Percentiles rank a stretch among this genome's conserved stretches.
Evolutionary conservation across 495 filamentous ascomycete species (phyloP).

Genomic region (Neurospora sp.): DNA sequence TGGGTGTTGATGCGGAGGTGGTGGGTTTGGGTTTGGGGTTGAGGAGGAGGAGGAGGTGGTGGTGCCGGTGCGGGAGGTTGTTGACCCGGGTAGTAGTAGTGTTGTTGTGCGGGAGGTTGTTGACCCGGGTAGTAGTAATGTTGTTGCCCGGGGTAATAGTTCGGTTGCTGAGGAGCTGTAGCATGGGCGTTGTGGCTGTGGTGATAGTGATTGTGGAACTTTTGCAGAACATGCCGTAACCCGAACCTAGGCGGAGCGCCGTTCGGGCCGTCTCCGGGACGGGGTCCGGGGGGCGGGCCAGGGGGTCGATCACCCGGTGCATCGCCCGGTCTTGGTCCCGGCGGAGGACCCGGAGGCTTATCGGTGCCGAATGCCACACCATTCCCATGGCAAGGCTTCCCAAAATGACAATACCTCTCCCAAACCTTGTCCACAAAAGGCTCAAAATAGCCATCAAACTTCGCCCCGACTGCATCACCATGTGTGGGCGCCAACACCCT

Average conservation of each 20-base stretch:
- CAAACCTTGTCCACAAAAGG: conserved; percentile 55
- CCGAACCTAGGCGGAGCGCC: background rate
- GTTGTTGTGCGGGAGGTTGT: background rate
- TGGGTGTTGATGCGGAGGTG: conserved; percentile 32
- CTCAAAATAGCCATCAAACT: conserved; percentile 56
- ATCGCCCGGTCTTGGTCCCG: background rate
- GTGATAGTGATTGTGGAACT: background rate
- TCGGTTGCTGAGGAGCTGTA: background rate
- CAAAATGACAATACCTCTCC: conserved; percentile 17
- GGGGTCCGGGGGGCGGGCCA: background rate
- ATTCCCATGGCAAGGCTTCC: background rate
- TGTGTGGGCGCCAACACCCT: conserved; percentile 58
- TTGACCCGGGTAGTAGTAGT: background rate
- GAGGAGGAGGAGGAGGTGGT: background rate
- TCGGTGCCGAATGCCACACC: background rate
- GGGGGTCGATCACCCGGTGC: background rate
- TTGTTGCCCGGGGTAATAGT: background rate
- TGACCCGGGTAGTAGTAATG: background rate
- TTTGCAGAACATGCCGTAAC: background rate
- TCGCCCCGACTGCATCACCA: conserved; percentile 44
- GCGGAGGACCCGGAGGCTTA: background rate
- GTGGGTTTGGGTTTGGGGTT: background rate
- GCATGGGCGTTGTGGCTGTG: conserved; percentile 1
- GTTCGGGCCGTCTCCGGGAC: background rate
- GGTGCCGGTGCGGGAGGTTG: background rate